Percentiles rank a stretch among this genome's conserved stretches.
These are phyloP conservation scores for Prosopis cineraria DNA, from an alignment of 306 rosid genomes.

Conservation along the genomic window DNA sequence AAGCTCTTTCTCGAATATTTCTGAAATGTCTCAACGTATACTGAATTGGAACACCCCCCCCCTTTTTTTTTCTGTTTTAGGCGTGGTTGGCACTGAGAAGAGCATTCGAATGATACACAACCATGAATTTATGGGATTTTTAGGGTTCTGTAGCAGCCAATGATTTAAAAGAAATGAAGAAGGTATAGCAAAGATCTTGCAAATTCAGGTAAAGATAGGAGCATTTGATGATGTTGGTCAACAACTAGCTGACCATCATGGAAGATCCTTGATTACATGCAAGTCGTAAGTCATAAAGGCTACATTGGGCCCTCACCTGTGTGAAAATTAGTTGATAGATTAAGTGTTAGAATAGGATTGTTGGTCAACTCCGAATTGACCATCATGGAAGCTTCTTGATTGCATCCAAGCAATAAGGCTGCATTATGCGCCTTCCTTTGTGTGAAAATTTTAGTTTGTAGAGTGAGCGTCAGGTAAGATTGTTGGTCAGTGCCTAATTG, in stretches of 20 bases:
- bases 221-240: conserved; percentile 44
- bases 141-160: conserved; percentile 73
- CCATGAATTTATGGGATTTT: conserved; percentile 88
- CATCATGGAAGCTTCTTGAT: conserved; percentile 25
- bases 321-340: conserved; percentile 16
- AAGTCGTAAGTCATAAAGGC: conserved; percentile 20
- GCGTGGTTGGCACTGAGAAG: conserved; percentile 58
- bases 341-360: background rate
- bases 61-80: conserved; percentile 38
- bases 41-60: background rate
- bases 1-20: background rate
- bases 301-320: background rate
- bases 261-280: conserved; percentile 2
- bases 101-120: conserved; percentile 64
- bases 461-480: background rate
- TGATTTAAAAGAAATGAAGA: conserved; percentile 42
- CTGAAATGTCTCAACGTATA: background rate
- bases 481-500: background rate
- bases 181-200: background rate
- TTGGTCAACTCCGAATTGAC: conserved; percentile 46
- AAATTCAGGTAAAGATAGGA: background rate
- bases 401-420: conserved; percentile 30
- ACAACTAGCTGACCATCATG: conserved; percentile 62
- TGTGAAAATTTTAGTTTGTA: background rate
- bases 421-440: background rate